These are phyloP conservation scores for Zea luxurians DNA, from an alignment of 176 grass and related monocot species.

Conservation along the genomic window DNA sequence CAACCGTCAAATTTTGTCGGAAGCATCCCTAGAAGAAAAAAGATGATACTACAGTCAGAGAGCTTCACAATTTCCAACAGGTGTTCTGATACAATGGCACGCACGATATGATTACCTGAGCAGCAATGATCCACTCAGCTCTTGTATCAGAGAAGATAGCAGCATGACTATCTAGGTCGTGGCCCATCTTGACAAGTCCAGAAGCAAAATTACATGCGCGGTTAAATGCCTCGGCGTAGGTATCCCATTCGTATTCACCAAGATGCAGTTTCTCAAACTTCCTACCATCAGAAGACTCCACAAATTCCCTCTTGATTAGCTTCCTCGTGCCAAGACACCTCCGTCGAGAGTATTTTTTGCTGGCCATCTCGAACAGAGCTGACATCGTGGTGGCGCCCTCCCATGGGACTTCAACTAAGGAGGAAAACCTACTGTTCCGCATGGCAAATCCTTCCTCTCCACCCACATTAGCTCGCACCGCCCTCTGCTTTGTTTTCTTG, in stretches of 20 bases:
- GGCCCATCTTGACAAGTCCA: constrained; percentile 74
- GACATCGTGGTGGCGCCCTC: constrained; percentile 70
- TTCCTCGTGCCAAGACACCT: constrained; percentile 68
- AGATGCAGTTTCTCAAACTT: constrained; percentile 86
- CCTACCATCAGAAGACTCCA: constrained; percentile 53
- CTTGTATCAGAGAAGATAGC: constrained; percentile 91
- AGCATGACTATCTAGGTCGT: constrained; percentile 55
- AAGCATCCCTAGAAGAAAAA: constrained; percentile 69
- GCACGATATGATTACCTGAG: constrained; percentile 57
- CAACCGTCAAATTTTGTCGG: constrained; percentile 74
- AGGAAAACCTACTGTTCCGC: constrained; percentile 71
- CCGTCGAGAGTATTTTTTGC: constrained; percentile 57
- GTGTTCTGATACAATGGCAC: constrained; percentile 2
- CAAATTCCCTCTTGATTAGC: constrained; percentile 61
- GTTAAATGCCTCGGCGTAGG: constrained; percentile 63
- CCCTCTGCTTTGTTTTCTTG: constrained; percentile 68
- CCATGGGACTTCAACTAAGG: constrained; percentile 64
- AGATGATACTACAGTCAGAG: constrained; percentile 15
- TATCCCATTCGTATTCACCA: constrained; percentile 82
- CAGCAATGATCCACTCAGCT: constrained; percentile 82
- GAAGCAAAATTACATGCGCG: constrained; percentile 74
- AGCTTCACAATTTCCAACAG: not conserved
- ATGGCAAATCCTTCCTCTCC: constrained; percentile 76
- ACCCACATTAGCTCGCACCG: constrained; percentile 50
- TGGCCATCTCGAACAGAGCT: constrained; percentile 79